A percentile compares a stretch with the other conserved stretches of the same genome.
Conservation (phyloP, 441 rosid genomes). For the Gossypium davidsonii region DNA sequence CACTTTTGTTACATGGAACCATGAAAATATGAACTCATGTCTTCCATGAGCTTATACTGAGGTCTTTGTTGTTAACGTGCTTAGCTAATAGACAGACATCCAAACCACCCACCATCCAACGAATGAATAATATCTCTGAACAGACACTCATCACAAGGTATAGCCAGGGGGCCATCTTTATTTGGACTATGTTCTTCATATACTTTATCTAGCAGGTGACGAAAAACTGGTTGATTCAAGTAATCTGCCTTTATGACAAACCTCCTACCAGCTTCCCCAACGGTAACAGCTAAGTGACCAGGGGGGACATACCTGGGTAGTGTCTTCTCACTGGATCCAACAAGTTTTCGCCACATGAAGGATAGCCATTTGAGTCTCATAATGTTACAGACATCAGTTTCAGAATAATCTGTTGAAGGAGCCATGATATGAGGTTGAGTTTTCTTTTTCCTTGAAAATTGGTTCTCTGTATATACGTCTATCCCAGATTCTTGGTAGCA, state of each 20-base stretch:
- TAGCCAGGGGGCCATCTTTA: constrained; percentile 26
- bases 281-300: constrained; percentile 23
- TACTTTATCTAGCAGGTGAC: constrained; percentile 27
- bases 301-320: constrained; percentile 29
- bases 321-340: constrained; percentile 18
- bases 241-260: constrained; percentile 24
- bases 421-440: constrained; percentile 10
- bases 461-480: constrained; percentile 7
- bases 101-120: constrained; percentile 7
- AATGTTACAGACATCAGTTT: constrained; percentile 21
- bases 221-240: constrained; percentile 28
- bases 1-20: constrained; percentile 9
- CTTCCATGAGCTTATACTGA: constrained; percentile 8
- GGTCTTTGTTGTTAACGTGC: constrained; percentile 10
- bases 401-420: constrained; percentile 1
- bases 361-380: constrained; percentile 22
- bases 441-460: background rate
- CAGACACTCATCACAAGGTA: constrained; percentile 25
- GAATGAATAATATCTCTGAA: constrained; percentile 25
- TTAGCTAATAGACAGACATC: constrained; percentile 4
- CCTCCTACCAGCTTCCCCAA: constrained; percentile 26
- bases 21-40: constrained; percentile 14
- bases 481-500: constrained; percentile 1
- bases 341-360: constrained; percentile 19
- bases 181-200: constrained; percentile 17